phyloP scores from a whole-genome alignment of 495 filamentous ascomycete species.

The Penicillium lagena region DNA sequence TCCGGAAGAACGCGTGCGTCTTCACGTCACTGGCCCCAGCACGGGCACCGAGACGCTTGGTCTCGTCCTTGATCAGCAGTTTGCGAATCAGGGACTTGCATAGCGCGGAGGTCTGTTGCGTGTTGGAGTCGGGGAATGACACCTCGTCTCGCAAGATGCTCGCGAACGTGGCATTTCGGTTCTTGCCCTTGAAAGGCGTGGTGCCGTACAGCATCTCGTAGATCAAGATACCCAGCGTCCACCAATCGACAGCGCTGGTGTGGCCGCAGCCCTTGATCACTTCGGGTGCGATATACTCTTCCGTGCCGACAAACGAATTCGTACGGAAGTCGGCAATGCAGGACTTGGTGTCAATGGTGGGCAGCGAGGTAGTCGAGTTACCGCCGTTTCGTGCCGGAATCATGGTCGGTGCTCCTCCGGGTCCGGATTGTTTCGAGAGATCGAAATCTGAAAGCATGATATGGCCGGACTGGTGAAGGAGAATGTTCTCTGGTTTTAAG shows the following conservation, averaged over 20 bases:
- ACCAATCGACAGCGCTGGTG: constrained; percentile 98
- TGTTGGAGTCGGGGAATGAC: constrained; percentile 78
- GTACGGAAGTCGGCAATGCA: constrained; percentile 98
- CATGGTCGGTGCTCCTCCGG: constrained; percentile 95
- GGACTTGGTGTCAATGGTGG: constrained; percentile 95
- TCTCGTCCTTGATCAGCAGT: constrained; percentile 95
- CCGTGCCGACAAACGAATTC: constrained; percentile 96
- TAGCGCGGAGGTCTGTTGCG: constrained; percentile 80
- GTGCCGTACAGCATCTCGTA: constrained; percentile 99
- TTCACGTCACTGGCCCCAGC: constrained; percentile 97
- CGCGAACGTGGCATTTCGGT: constrained; percentile 93
- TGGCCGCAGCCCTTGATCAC: constrained; percentile 98
- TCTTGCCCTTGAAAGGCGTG: constrained; percentile 99
- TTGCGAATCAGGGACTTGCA: constrained; percentile 98
- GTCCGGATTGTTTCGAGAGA: constrained; percentile 93
- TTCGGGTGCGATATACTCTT: constrained; percentile 97
- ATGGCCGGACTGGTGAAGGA: constrained; percentile 95
- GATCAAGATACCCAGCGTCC: constrained; percentile 93
- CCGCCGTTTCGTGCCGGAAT: constrained; percentile 77
- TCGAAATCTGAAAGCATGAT: constrained; percentile 99
- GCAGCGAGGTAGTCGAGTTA: constrained; percentile 71
- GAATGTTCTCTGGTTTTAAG: constrained; percentile 96
- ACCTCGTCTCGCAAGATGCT: constrained; percentile 96
- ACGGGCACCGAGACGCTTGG: constrained; percentile 85
- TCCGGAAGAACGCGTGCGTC: constrained; percentile 90